Percentiles rank a stretch among this genome's conserved stretches.
Conservation (phyloP, 192 early-diverging fungal species). For the Gryganskiella cystojenkinii region DNA sequence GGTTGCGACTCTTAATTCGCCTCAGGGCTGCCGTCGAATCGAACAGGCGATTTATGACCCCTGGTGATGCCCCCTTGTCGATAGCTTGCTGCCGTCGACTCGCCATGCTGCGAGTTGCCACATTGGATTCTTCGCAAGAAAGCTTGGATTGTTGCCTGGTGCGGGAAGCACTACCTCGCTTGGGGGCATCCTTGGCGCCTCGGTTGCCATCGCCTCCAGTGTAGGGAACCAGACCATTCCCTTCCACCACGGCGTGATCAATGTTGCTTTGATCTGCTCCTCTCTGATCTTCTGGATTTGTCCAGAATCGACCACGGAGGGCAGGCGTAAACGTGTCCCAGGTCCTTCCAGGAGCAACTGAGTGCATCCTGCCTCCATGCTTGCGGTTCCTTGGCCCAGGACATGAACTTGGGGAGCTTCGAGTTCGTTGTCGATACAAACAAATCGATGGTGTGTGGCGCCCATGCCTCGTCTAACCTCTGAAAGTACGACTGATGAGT, state of each 20-base stretch:
- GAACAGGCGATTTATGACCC: no score
- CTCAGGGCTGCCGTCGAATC: no score
- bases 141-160: no score
- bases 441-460: constrained; percentile 6
- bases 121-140: no score
- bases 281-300: constrained; percentile 11
- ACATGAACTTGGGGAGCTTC: neutral
- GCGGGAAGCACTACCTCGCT: no score
- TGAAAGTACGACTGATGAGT: neutral
- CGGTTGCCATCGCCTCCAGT: no score
- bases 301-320: constrained; percentile 12
- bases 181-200: no score
- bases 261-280: neutral
- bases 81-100: no score
- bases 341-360: neutral
- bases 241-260: constrained; percentile 11
- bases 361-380: constrained; percentile 1
- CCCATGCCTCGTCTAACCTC: neutral
- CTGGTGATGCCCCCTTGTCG: no score
- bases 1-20: no score
- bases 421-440: neutral
- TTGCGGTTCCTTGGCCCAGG: neutral
- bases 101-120: no score
- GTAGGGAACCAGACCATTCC: constrained; percentile 7
- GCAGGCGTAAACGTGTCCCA: constrained; percentile 2